Evolutionary conservation across 2,329 filamentous ascomycete genomes (phyloP), one percentile per base, ranked within the genome.

Genomic region (Alternaria sp.): DNA sequence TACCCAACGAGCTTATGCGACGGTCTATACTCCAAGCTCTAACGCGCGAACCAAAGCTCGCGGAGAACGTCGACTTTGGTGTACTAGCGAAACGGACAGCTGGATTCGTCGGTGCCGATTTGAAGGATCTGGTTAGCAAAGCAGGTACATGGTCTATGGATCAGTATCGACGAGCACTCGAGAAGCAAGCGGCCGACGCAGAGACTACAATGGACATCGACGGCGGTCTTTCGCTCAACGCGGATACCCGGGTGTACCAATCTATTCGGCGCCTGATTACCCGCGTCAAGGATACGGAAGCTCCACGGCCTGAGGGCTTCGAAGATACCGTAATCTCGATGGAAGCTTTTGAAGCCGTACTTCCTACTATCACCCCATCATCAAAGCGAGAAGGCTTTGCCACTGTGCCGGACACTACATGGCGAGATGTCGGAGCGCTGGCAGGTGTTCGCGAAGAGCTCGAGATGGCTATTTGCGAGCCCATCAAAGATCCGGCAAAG

Each of bases 301-400:
- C 83, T 2, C 77, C 83, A 1, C 80, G 84, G 6, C 86, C 87
- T 19, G 80, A 81, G 13, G 88, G 89, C 57, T 85, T 83, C 43
- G 83, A 87, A 63, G 77, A 83, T 12, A 82, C 88, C 12, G 81
- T 83, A 1, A 87, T 92, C 47, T 86, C 85, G 3, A 89, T 91
- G 83, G 80, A 84, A 78, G 81, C 97, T 67, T 96, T 98, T 79
- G 83, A 90, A 23, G 83, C 85, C 1, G 94, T 93, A 3, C 85
- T 97, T 4, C 88, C 91, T 10, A 87, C 88, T 61, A 88, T 97
- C 65, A 87, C 93, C 76, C 89, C 93, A 25, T 95, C 93, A 1
- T 91, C 91, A 6, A 94, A 95, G 78, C 90, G 93, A 53, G 95
- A 99, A 81, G 96, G 96, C 50, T 99, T 99, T 80, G 93, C 93